Evolutionary conservation across 2,329 filamentous ascomycete species (phyloP), one percentile per base, ranked within the genome.

Genomic region (Aspergillus cejpii): DNA sequence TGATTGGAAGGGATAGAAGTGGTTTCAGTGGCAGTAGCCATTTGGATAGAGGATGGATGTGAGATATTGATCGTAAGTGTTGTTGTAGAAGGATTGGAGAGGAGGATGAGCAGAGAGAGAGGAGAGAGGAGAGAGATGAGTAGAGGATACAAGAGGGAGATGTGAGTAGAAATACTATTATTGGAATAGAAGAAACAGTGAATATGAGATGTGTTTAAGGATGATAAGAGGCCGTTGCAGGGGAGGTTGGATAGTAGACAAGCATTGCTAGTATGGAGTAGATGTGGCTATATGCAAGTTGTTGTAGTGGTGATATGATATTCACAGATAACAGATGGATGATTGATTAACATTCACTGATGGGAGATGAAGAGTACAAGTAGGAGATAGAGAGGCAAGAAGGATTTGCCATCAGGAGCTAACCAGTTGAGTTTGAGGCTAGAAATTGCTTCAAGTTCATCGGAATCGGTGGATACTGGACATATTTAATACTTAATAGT

Each of bases 21-120:
- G 19, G 59, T 52, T 37, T 59, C 60, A 41, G 53, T 53, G 19
- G 60, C 48, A 39, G 62, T 63, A 42, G 62, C 59, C 61, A 64
- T 64, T 49, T 49, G 24, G 42, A 26, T 7, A 37, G 42, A 10
- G 17, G 23, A 12, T 24, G 5, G 23, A 5, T 8, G 23, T 24
- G 8, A 24, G 23, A 24, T 24, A 24, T n/a, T n/a, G 8, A 24
- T 38, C 19, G 20, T 14, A 12, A 27, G 31, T 31, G 21, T n/a
- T 14, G 27, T 31, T 28, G 24, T 6, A 27, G 31, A 27, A 37
- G 33, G 26, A 39, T 33, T 39, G 33, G 31, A 27, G 15, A 24
- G 14, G 26, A 45, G 19, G 39, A 27, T 26, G 36, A 19, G 29
- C 15, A 11, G 3, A 17, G 33, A 37, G 10, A 15, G 28, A 14